Base-by-base conservation (phyloP, 148 eudicot species). In the Beta vulgaris region DNA sequence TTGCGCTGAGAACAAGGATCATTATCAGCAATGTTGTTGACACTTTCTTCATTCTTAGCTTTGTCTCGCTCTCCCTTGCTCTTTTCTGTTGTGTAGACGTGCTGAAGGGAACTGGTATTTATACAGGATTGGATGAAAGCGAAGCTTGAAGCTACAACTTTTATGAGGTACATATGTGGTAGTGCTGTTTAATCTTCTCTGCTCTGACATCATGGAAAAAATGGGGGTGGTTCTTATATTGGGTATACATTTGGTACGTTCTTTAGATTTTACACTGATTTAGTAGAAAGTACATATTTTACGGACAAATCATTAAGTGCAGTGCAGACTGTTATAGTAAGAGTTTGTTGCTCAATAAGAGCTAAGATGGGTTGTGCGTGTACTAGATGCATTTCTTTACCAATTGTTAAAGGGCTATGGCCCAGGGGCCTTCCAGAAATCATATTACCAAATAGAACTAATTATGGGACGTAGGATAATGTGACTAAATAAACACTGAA, bases 171-270 rank as follows among this genome's bases (percentile, higher is more conserved):
- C n/a, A n/a, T 69, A 26, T 48, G 12, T 46, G 36, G 40, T 15
- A 70, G 6, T 19, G 59, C 34, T 21, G 16, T 49, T 68, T 10
- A 70, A 32, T 70, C 15, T 70, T 49, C 60, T 70, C 73, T 70
- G 73, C 26, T 11, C 60, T 70, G 42, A 70, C 29, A 40, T 26
- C n/a, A 7, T 44, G 25, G 46, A 23, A 37, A 23, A n/a, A 39
- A 51, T 19, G 69, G 46, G 29, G 48, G 49, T 39, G 43, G 9
- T 66, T 23, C 31, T 66, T 66, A 36, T 66, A n/a, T 66, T 66
- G 29, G 15, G 39, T n/a, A 40, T 11, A 14, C 19, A 25, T 43
- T 29, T 59, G 34, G 64, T 28, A 25, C 34, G 28, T 12, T 25
- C 13, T 31, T 31, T 26, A 31, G 34, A 28, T 59, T 59, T 14